phyloP scores from a whole-genome alignment of 805 yeast species.

The Cyberlindnera meyerae region DNA sequence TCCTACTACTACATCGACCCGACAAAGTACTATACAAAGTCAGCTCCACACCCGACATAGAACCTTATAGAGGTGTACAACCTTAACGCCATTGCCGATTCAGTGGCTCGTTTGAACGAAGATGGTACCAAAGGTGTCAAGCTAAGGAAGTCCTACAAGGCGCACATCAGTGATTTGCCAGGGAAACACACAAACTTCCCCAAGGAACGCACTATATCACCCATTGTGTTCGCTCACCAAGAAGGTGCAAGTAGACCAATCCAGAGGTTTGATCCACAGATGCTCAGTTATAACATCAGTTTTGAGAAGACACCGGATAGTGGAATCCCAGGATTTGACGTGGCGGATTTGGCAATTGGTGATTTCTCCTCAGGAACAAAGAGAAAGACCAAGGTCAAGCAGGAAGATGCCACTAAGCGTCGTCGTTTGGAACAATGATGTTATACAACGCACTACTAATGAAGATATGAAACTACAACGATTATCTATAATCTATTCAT shows the following conservation, averaged over 20 bases:
- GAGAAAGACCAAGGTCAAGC: constrained; percentile 35
- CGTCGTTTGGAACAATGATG: constrained; percentile 28
- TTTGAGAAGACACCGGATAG: constrained; percentile 62
- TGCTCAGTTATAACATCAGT: constrained; percentile 44
- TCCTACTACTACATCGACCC: constrained; percentile 38
- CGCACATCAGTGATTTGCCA: constrained; percentile 81
- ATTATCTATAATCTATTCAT: too few relatives aligned
- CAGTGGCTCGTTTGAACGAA: constrained; percentile 81
- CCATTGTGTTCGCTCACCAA: constrained; percentile 30
- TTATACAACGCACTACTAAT: too few relatives aligned
- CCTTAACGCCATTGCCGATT: constrained; percentile 59
- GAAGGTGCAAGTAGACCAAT: constrained; percentile 40
- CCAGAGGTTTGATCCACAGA: constrained; percentile 44
- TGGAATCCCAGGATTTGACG: constrained; percentile 76
- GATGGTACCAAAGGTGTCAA: constrained; percentile 91
- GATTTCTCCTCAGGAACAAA: constrained; percentile 26
- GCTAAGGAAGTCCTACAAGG: constrained; percentile 89
- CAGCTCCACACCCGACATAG: constrained; percentile 65
- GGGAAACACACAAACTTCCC: constrained; percentile 67
- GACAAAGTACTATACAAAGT: constrained; percentile 26
- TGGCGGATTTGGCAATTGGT: constrained; percentile 60
- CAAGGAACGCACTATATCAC: constrained; percentile 36
- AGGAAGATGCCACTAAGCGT: constrained; percentile 27
- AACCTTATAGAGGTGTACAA: constrained; percentile 69
- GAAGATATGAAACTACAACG: not conserved